phyloP scores from a whole-genome alignment of 106 monocot genomes.

The Phalaenopsis aphrodite region DNA sequence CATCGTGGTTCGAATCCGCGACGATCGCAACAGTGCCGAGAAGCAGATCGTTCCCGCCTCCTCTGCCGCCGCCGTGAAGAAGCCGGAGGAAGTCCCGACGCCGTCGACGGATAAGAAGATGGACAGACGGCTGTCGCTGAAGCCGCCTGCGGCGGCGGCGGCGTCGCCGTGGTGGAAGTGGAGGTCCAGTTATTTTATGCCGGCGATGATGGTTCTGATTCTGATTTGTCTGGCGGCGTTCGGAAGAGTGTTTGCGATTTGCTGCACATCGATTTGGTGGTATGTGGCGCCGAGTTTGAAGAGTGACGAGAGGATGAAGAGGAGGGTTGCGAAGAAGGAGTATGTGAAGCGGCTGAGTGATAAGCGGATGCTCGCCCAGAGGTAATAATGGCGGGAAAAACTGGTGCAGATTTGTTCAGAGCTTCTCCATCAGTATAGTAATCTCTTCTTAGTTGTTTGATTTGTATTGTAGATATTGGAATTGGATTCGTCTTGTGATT shows the following conservation, averaged over 20 bases:
- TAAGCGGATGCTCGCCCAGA: not conserved
- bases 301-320: not conserved
- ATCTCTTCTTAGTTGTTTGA: not conserved
- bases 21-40: not conserved
- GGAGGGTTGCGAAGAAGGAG: not conserved
- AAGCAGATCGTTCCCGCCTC: not conserved
- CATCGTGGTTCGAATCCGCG: slow-evolving; percentile 20
- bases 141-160: not conserved
- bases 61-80: no score
- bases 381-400: not conserved
- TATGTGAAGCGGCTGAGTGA: not conserved
- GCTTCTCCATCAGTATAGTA: not conserved
- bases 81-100: no score
- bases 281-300: slow-evolving; percentile 28
- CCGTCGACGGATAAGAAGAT: no score
- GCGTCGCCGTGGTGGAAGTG: slow-evolving; percentile 5
- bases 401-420: not conserved
- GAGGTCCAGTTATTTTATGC: slow-evolving; percentile 18
- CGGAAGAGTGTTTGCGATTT: slow-evolving; percentile 52
- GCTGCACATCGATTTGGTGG: slow-evolving; percentile 56
- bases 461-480: not conserved
- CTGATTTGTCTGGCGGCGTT: slow-evolving; percentile 36
- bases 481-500: not conserved
- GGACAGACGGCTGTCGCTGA: no score
- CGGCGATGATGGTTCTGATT: slow-evolving; percentile 30